Conservation (phyloP, 805 yeast genomes). For the Lachancea thermotolerans region DNA sequence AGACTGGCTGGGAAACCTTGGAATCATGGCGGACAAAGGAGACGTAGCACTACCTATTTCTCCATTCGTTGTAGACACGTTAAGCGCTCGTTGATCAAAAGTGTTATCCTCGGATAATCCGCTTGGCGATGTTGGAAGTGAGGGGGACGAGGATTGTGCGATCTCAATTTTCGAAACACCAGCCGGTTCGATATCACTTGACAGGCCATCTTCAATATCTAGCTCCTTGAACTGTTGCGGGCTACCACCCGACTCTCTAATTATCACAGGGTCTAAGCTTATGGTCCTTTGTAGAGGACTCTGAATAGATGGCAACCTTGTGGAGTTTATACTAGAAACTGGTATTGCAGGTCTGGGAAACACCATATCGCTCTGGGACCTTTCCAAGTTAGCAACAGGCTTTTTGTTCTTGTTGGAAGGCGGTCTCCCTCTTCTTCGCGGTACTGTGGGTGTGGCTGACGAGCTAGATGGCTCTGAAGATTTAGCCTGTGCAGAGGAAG, state of each 20-base stretch:
- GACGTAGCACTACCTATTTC: conserved; percentile 24
- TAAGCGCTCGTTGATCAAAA: conserved; percentile 24
- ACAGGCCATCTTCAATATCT: conserved; percentile 33
- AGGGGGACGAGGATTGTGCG: conserved; percentile 23
- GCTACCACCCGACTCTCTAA: conserved; percentile 6
- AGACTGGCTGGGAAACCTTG: conserved; percentile 22
- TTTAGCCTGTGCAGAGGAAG: conserved; percentile 13
- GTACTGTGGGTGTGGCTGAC: conserved; percentile 13
- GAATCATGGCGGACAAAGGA: conserved; percentile 27
- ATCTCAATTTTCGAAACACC: conserved; percentile 3
- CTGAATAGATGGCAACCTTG: conserved; percentile 19
- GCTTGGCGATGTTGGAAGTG: conserved; percentile 31
- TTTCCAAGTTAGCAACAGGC: conserved; percentile 15
- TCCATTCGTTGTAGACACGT: conserved; percentile 9
- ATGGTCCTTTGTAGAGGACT: conserved; percentile 10
- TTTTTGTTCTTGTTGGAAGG: conserved; percentile 22
- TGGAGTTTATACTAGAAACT: conserved; percentile 19
- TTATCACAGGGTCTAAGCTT: conserved; percentile 7
- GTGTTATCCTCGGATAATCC: conserved; percentile 27
- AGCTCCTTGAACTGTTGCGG: conserved; percentile 24
- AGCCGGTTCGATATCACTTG: conserved; percentile 32
- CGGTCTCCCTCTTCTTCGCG: conserved; percentile 32
- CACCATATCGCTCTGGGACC: conserved; percentile 28
- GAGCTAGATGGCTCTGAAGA: conserved; percentile 10
- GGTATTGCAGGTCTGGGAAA: conserved; percentile 25